Evolutionary conservation across 257 asterid genomes (phyloP), one percentile per base, ranked within the genome.

Genomic region (Linderniella brevidens): DNA sequence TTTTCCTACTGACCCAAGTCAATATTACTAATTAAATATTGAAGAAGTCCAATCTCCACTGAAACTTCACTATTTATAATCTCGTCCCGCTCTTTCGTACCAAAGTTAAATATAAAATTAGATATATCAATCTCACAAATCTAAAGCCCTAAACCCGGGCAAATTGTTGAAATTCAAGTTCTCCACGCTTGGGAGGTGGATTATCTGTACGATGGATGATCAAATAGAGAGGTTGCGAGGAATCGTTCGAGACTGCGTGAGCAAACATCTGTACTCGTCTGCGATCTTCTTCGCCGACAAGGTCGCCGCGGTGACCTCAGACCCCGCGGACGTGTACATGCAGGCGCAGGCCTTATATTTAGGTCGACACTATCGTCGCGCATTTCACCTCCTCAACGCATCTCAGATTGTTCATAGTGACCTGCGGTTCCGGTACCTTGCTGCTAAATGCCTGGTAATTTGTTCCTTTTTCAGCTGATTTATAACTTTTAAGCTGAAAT

Each of bases 261-360:
- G 98, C 79, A 88, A 88, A 64, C 98, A 88, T 64, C 49, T 88
- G 64, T 88, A 88, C 72, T 84, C 98, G 3, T 88, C 98, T 58
- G 98, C 98, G 36, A 80, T 84, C 11, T 88, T 88, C 70, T 88
- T 88, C 63, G 93, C 98, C 65, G 98, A 88, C 64, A 88, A 88
- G 64, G 98, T 88, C 41, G 99, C 99, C 15, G 99, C 94, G 38
- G 75, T 85, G 50, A 81, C 99, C 50, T 65, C 83, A 11, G 99
- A 90, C 68, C 92, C 99, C 11, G 86, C 99, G 52, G 99, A 90
- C 50, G 79, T 90, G 35, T 90, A 90, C 51, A 90, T 90, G 96
- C 99, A 90, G 71, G 96, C 99, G 11, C 99, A 90, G 73, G 99
- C 99, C 12, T 80, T 90, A 19, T 90, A 72, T 73, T 85, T 90